Evolutionary conservation across 768 basidiomycete genomes (phyloP).

Genomic region (Tulasnella sp.): DNA sequence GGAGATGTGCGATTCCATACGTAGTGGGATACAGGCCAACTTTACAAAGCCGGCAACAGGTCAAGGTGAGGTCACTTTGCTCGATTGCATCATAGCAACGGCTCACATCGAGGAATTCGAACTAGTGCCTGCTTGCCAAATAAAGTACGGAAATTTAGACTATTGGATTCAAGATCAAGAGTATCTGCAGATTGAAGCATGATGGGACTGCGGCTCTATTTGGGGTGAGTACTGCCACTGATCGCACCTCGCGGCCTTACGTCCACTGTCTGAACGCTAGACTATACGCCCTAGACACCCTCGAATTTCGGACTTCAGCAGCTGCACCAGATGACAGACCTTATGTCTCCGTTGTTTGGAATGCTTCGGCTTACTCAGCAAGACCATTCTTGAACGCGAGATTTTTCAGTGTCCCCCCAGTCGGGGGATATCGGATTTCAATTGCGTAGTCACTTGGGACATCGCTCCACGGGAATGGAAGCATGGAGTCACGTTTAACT

Average conservation of each 20-base stretch:
- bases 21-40: background rate
- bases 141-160: background rate
- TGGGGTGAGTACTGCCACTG: background rate
- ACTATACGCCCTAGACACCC: background rate
- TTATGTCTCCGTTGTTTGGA: no score
- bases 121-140: background rate
- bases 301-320: background rate
- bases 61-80: background rate
- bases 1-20: background rate
- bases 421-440: no score
- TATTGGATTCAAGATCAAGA: background rate
- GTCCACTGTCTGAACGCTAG: no score
- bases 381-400: no score
- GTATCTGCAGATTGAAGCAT: background rate
- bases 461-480: no score
- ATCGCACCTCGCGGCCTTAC: no score
- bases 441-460: no score
- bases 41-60: background rate
- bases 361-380: no score
- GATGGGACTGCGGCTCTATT: background rate
- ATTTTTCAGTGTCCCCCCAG: no score
- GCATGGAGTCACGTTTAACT: background rate
- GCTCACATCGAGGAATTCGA: background rate
- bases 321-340: background rate
- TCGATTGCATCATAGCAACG: background rate